Conservation (phyloP, 148 eudicot species). For the Vaccinium macrocarpon region DNA sequence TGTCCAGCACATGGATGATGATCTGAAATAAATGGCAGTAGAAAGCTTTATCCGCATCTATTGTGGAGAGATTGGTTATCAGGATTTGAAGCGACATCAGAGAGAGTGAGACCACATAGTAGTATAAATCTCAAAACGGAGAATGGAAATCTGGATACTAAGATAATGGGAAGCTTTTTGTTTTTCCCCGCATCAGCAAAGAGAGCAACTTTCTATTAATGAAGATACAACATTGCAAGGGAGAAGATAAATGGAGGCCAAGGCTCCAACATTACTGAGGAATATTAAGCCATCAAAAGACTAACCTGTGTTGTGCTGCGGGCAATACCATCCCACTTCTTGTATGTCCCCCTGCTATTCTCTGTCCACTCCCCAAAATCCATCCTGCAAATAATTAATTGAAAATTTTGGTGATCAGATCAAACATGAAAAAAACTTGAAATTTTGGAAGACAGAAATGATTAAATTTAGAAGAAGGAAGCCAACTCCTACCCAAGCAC, state of each 20-base stretch:
- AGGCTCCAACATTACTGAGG: not conserved
- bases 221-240: not conserved
- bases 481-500: slow-evolving; percentile 77
- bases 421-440: slow-evolving; percentile 9
- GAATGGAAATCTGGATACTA: not conserved
- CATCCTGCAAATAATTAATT: slow-evolving; percentile 48
- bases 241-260: not conserved
- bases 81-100: not conserved
- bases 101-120: not conserved
- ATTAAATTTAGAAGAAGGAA: slow-evolving; percentile 3
- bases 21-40: not conserved
- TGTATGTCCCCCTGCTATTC: slow-evolving; percentile 63
- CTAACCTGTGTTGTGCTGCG: slow-evolving; percentile 85
- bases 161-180: not conserved
- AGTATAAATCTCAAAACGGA: slow-evolving; percentile 9
- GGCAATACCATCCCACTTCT: slow-evolving; percentile 94
- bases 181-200: not conserved
- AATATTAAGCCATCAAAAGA: slow-evolving; percentile 3
- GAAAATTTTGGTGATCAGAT: not conserved
- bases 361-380: slow-evolving; percentile 83
- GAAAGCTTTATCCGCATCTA: not conserved
- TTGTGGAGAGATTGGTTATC: slow-evolving; percentile 16
- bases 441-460: not conserved
- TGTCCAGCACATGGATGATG: not conserved
- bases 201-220: too few species aligned